Base-by-base conservation (phyloP, 1,139 yeast genomes). In the Eremothecium sinecaudum region DNA sequence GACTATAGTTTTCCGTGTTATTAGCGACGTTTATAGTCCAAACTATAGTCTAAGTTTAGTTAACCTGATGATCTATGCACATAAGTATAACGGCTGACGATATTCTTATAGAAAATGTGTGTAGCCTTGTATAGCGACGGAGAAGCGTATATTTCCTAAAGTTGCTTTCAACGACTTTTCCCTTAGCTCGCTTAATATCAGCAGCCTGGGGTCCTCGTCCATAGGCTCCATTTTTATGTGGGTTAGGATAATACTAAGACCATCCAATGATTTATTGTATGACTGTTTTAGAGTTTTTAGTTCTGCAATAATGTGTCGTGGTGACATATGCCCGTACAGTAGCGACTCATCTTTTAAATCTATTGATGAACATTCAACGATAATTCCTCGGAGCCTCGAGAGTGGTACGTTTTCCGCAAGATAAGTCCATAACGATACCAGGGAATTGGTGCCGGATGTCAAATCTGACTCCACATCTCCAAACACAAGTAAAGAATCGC, bases 391-490 rank as follows among this genome's bases (percentile, higher is more conserved):
- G 28, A 84, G 56, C 12, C 50, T 43, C 4, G 58, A 53, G 4
- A 55, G 33, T 0, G 62, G 48, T 1, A 79, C 59, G 25, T 64
- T 49, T 0, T 69, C 67, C 0, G 81, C 71, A 1, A 81, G 61
- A 10, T 54, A 47, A 3, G 53, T 38, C 94, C 94, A 84, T 2
- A 82, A 68, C 0, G 41, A 41, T 3, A 43, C 41, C 47, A 80
- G 78, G 9, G 62, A 60, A 14, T 63, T 50, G 4, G 60, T 46
- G 2, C 56, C 50, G 7, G 79, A 69, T 0, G 65, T 55, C 4
- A 50, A 25, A 52, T 82, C 93, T 28, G 82, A 70, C 53, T 83
- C 94, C 34, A 82, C 74, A 53, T 83, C 94, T 1, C 95, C 95
- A 65, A 82, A 83, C 4, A 79, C 58, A 12, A 81, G 53, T 4